A percentile compares a stretch with the other conserved stretches of the same genome.
These are phyloP conservation scores for Colletotrichum trifolii DNA, from an alignment of 2,329 filamentous ascomycete species.

Conservation along the genomic window DNA sequence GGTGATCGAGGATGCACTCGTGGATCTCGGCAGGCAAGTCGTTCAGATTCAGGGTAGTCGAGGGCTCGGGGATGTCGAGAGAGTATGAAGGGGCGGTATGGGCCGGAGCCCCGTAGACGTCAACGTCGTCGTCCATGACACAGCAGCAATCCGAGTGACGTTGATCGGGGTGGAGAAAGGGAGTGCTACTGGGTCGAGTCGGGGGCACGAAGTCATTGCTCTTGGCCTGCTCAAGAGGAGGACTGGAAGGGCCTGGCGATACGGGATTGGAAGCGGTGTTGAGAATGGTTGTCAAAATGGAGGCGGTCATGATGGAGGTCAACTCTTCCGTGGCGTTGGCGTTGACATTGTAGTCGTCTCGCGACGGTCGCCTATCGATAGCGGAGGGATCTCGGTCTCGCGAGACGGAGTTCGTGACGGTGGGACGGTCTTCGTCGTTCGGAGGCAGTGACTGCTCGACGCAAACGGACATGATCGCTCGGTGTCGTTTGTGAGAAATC, in stretches of 20 bases:
- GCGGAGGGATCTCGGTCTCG: slow-evolving; percentile 27
- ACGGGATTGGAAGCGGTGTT: slow-evolving; percentile 64
- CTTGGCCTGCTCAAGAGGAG: slow-evolving; percentile 60
- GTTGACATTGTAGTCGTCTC: slow-evolving; percentile 35
- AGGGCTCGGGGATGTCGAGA: slow-evolving; percentile 33
- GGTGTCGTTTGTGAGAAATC: slow-evolving; percentile 1
- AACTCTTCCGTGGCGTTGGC: slow-evolving; percentile 44
- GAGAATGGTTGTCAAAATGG: slow-evolving; percentile 49
- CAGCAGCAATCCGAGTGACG: slow-evolving; percentile 54
- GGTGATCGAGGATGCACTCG: slow-evolving; percentile 76
- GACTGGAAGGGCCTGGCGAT: slow-evolving; percentile 64
- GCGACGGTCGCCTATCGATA: slow-evolving; percentile 35
- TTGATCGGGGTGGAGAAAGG: slow-evolving; percentile 66
- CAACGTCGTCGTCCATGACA: slow-evolving; percentile 43
- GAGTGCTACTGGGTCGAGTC: slow-evolving; percentile 68
- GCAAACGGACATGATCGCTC: slow-evolving; percentile 35
- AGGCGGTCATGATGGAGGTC: slow-evolving; percentile 49
- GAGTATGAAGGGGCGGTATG: slow-evolving; percentile 39
- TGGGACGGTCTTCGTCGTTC: slow-evolving; percentile 31
- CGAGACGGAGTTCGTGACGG: slow-evolving; percentile 29
- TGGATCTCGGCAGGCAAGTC: slow-evolving; percentile 77
- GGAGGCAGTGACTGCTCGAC: slow-evolving; percentile 28
- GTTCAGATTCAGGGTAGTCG: slow-evolving; percentile 48
- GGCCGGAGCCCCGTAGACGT: slow-evolving; percentile 42
- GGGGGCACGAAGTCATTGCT: slow-evolving; percentile 60